These are phyloP conservation scores for Clonostachys rosea DNA, from an alignment of 2,329 filamentous ascomycete species.

Conservation along the genomic window DNA sequence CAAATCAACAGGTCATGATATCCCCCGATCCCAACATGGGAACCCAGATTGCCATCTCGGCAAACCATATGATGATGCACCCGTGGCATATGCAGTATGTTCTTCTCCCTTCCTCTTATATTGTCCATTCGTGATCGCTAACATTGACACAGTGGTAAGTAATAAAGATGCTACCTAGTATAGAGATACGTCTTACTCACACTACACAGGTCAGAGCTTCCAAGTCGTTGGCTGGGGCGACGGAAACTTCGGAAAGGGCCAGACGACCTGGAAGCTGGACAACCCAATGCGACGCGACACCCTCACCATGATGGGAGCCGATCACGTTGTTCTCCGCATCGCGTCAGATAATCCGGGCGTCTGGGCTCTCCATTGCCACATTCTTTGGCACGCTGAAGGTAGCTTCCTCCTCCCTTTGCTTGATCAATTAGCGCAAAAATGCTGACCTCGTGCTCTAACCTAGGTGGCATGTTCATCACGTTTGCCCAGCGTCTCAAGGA, in stretches of 20 bases:
- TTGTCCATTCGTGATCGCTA: background rate
- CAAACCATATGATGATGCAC: too few relatives aligned
- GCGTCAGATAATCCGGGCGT: constrained; percentile 42
- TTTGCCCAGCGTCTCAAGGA: too few relatives aligned
- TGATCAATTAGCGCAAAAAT: too few relatives aligned
- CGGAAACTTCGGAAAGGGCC: constrained; percentile 8
- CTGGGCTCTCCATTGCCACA: constrained; percentile 46
- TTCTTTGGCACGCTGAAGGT: constrained; percentile 33
- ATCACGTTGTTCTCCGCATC: constrained; percentile 44
- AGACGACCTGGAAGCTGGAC: background rate
- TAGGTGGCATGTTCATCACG: too few relatives aligned
- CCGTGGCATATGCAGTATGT: too few relatives aligned
- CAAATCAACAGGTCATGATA: too few relatives aligned
- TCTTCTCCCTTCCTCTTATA: too few relatives aligned
- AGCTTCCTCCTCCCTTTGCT: too few relatives aligned
- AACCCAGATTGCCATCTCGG: too few relatives aligned
- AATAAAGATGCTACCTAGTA: background rate
- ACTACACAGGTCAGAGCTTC: constrained; percentile 17
- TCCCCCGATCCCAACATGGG: too few relatives aligned
- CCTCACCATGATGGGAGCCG: constrained; percentile 35
- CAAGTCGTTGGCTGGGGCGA: constrained; percentile 23
- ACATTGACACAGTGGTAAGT: background rate
- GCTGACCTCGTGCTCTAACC: too few relatives aligned
- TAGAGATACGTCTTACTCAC: background rate
- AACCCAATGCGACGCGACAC: constrained; percentile 50